Percentiles rank a stretch among this genome's conserved stretches.
Conservation (phyloP, 176 grass and related monocot species). For the Olyra latifolia region DNA sequence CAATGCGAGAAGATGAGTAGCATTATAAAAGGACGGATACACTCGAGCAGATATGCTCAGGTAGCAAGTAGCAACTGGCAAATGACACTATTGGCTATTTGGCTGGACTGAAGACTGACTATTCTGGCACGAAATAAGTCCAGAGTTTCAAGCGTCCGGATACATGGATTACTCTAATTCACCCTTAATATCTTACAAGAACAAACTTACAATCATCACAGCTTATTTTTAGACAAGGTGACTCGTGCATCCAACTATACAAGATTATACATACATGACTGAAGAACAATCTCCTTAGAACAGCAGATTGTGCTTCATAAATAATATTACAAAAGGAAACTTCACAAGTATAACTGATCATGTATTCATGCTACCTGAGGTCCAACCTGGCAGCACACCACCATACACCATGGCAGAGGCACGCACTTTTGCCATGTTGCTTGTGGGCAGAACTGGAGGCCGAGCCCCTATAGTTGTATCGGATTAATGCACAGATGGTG, state of each 20-base stretch:
- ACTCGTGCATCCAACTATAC: neutral
- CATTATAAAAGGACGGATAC: too few relatives aligned
- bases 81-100: neutral
- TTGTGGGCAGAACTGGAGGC: conserved; percentile 12
- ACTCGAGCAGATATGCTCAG: neutral
- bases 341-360: conserved; percentile 28
- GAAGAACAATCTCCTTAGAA: conserved; percentile 28
- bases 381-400: conserved; percentile 26
- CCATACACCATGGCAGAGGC: neutral
- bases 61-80: neutral
- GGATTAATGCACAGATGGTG: conserved; percentile 30
- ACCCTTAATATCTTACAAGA: conserved; percentile 6
- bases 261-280: neutral
- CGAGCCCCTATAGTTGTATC: conserved; percentile 14
- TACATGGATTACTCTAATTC: neutral
- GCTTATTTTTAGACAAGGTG: neutral
- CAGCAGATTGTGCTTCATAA: conserved; percentile 13
- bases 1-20: too few relatives aligned
- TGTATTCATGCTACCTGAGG: conserved; percentile 30
- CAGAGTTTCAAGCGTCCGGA: neutral
- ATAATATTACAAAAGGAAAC: conserved; percentile 37
- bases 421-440: neutral
- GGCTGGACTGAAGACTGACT: neutral
- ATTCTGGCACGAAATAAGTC: conserved; percentile 17
- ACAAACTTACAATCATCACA: conserved; percentile 2